Conservation (phyloP, 2,329 filamentous ascomycete species). For the Pseudopithomyces maydicus region DNA sequence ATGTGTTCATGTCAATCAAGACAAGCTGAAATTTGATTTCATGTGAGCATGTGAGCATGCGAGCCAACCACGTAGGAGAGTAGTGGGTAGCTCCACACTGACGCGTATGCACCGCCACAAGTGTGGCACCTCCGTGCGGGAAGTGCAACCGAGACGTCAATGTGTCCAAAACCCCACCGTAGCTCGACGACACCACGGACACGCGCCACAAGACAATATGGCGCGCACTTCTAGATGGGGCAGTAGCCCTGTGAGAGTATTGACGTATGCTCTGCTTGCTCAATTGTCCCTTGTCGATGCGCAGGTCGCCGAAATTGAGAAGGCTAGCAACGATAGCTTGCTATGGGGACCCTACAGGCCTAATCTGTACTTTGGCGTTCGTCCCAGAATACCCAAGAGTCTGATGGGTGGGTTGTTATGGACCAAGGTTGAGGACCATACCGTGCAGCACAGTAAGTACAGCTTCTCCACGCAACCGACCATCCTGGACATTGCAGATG, state of each 20-base stretch:
- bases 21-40: too few relatives aligned
- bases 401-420: constrained; percentile 85
- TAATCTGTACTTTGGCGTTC: constrained; percentile 91
- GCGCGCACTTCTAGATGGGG: constrained; percentile 28
- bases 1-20: too few relatives aligned
- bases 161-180: constrained; percentile 30
- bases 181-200: constrained; percentile 20
- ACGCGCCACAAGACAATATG: constrained; percentile 23
- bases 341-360: constrained; percentile 96
- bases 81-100: neutral
- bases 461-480: neutral
- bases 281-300: constrained; percentile 33
- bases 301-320: constrained; percentile 45
- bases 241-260: constrained; percentile 22
- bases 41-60: too few relatives aligned
- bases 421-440: constrained; percentile 81
- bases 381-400: constrained; percentile 80
- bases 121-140: constrained; percentile 9
- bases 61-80: neutral
- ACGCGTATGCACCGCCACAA: neutral
- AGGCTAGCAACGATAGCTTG: constrained; percentile 76
- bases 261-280: constrained; percentile 26
- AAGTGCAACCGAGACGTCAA: constrained; percentile 15
- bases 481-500: neutral
- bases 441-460: constrained; percentile 74